Evolutionary conservation across 768 basidiomycete genomes (phyloP), one percentile per base, ranked within the genome.

Genomic region (Amylocystis lapponica): DNA sequence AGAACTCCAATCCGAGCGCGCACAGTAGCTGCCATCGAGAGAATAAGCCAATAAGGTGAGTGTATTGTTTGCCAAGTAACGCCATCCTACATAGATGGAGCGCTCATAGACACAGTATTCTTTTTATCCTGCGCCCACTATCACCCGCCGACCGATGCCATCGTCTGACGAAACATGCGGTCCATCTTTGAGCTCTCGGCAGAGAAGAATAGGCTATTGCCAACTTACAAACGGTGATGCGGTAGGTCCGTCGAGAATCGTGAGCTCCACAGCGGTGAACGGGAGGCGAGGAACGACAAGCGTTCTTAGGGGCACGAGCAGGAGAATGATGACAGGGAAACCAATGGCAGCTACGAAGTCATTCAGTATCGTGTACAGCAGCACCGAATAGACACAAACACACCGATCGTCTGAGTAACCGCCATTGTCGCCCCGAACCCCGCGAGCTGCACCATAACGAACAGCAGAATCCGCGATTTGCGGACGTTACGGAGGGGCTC

Each of bases 341-440:
- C 84, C 90, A 46, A 95, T 91, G 4, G 90, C 91, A 31, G 87
- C 92, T 83, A 43, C 11, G 7, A 44, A 30, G 16, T 13, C 19
- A 9, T 7, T 34, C 14, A 25, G 19, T 5, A 16, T 12, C 3
- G 34, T 1, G 7, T 16, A 22, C 7, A 11, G n/a, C 7, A 29
- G 9, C 2, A 33, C 14, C 30, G 20, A 1, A 8, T 17, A 29
- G 3, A 25, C 23, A 14, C 11, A 25, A 4, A 58, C 71, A 25
- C 48, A 88, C 88, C 88, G 46, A 86, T 79, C 1, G 91, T 94
- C 58, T 96, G 92, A 0, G 88, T 91, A 49, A 96, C 81, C 7
- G 88, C 86, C 60, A 95, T 91, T 0, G 92, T 92, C 3, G 81
- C 81, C 0, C 83, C 91, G 53, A 96, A 97, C 3, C 83, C 89